A percentile compares a stretch with the other conserved stretches of the same genome.
Evolutionary conservation across 305 asterid species (phyloP).

Genomic region (Solanum hybrid): DNA sequence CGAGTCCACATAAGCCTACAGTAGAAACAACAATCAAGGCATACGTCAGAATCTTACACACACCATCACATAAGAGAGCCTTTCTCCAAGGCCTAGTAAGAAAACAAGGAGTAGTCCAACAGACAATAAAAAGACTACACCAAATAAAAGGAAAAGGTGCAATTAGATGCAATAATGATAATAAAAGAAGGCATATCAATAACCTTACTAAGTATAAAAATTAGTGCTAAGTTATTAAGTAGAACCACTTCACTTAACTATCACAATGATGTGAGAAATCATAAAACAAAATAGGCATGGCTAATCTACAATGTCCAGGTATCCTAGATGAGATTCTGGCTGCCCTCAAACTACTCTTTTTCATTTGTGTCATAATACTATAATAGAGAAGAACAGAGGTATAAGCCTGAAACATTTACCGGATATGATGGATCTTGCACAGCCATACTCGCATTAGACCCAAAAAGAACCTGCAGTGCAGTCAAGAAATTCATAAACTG

Average conservation of each 20-base stretch:
- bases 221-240: neutral
- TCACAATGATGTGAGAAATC: neutral
- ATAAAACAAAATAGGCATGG: neutral
- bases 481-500: slow-evolving; percentile 1
- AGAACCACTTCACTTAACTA: neutral
- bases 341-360: neutral
- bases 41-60: neutral
- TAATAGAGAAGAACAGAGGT: neutral
- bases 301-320: neutral
- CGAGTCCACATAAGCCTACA: slow-evolving; percentile 92
- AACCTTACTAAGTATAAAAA: neutral
- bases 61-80: neutral
- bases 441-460: slow-evolving; percentile 82
- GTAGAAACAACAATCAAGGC: neutral
- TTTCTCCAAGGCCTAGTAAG: neutral
- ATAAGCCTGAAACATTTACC: slow-evolving; percentile 31
- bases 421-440: slow-evolving; percentile 98
- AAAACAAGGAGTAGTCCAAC: neutral
- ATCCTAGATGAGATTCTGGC: neutral
- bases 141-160: neutral
- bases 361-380: neutral
- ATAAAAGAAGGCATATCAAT: neutral
- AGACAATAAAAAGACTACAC: neutral
- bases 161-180: neutral
- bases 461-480: slow-evolving; percentile 72